Evolutionary conservation across 2,329 filamentous ascomycete species (phyloP).

Genomic region (Fusarium praegraminearum): DNA sequence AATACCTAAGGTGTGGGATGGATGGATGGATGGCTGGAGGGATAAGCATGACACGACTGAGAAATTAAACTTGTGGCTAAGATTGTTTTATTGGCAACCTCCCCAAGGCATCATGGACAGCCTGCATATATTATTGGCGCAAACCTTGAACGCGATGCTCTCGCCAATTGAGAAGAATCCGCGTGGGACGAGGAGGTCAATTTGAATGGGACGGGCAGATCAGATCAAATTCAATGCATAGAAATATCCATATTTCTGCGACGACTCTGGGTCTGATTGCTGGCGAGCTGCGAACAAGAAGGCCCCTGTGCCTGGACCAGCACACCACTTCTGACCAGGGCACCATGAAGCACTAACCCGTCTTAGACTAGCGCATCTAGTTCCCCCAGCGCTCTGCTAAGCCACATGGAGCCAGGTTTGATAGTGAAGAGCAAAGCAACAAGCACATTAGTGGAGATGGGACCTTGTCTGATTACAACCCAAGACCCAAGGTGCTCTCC

Average conservation of each 20-base stretch:
- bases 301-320: conserved; percentile 39
- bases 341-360: conserved; percentile 17
- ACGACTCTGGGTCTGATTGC: conserved; percentile 6
- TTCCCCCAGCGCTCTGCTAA: conserved; percentile 38
- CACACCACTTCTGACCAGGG: conserved; percentile 15
- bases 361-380: conserved; percentile 29
- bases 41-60: conserved; percentile 33
- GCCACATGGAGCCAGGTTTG: conserved; percentile 37
- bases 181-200: not conserved
- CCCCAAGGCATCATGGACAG: not conserved
- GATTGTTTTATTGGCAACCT: conserved; percentile 26
- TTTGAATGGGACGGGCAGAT: conserved; percentile 1
- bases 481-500: conserved; percentile 27
- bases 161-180: not conserved
- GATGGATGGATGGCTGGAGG: conserved; percentile 5
- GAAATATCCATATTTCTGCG: conserved; percentile 11
- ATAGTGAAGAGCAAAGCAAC: conserved; percentile 26
- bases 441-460: conserved; percentile 16
- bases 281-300: conserved; percentile 2
- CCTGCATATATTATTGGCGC: conserved; percentile 2
- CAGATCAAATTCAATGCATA: conserved; percentile 1
- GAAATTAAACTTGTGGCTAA: conserved; percentile 39
- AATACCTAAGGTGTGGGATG: conserved; percentile 20
- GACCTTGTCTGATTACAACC: conserved; percentile 32
- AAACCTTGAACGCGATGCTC: conserved; percentile 12